phyloP scores from a whole-genome alignment of 2,329 filamentous ascomycete genomes.

The Ilyonectria sp. region DNA sequence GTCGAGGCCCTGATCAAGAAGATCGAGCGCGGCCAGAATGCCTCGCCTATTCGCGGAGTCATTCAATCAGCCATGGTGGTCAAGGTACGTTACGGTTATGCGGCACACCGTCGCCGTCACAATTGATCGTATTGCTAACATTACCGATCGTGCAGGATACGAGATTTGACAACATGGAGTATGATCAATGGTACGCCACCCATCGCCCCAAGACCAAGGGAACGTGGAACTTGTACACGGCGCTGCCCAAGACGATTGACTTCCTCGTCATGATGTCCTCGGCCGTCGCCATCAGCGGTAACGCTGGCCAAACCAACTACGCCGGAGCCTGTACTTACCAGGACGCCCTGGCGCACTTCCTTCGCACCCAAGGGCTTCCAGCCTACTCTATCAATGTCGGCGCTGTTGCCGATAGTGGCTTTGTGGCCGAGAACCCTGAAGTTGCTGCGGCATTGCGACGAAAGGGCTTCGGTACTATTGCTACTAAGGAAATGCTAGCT shows the following conservation, averaged over 20 bases:
- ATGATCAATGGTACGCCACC: conserved; percentile 54
- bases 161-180: conserved; percentile 54
- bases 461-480: conserved; percentile 33
- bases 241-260: conserved; percentile 48
- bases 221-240: conserved; percentile 60
- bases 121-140: conserved; percentile 4
- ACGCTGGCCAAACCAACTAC: conserved; percentile 52
- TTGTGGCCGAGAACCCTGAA: conserved; percentile 40
- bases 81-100: conserved; percentile 8
- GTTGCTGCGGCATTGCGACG: conserved; percentile 31
- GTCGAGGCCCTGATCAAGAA: conserved; percentile 16
- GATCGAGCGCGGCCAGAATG: conserved; percentile 5
- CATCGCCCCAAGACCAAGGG: conserved; percentile 59
- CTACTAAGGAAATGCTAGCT: conserved; percentile 34
- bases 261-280: conserved; percentile 60
- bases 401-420: conserved; percentile 43
- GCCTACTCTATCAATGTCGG: conserved; percentile 45
- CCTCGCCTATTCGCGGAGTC: conserved; percentile 55
- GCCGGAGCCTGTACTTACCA: conserved; percentile 52
- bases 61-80: conserved; percentile 58
- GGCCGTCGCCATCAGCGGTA: conserved; percentile 53
- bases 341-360: conserved; percentile 51
- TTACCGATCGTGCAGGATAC: conserved; percentile 50
- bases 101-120: background rate
- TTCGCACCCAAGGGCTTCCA: conserved; percentile 31